Conservation (phyloP, 2,329 filamentous ascomycete species). For the Leptosphaerulina australis region DNA sequence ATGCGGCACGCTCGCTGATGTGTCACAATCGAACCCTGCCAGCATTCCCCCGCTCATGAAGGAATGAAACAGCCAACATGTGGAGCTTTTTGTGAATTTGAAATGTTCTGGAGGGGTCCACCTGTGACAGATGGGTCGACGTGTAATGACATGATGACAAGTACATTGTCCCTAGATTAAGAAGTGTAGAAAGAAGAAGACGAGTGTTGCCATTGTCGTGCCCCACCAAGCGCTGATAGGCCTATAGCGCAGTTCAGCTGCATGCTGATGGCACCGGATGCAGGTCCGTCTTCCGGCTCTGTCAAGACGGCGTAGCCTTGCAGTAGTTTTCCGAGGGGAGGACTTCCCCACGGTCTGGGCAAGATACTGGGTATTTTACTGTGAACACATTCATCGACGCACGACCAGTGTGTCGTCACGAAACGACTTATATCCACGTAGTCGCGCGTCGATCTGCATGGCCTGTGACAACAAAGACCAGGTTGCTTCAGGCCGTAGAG, state of each 20-base stretch:
- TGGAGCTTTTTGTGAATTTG: conserved; percentile 14
- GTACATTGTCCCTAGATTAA: not conserved
- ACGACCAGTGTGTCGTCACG: conserved; percentile 18
- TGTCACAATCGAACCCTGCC: conserved; percentile 12
- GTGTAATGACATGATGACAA: conserved; percentile 13
- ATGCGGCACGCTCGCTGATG: conserved; percentile 6
- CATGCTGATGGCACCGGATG: conserved; percentile 14
- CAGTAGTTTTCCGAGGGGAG: conserved; percentile 13
- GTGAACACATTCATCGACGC: conserved; percentile 12
- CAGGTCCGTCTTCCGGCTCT: conserved; percentile 17
- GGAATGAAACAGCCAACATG: conserved; percentile 15
- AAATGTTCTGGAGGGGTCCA: conserved; percentile 12
- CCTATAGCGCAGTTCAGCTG: conserved; percentile 2
- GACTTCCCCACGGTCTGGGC: conserved; percentile 13
- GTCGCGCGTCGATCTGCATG: conserved; percentile 13
- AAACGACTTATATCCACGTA: conserved; percentile 1
- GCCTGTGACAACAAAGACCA: conserved; percentile 13
- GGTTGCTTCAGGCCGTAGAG: conserved; percentile 11
- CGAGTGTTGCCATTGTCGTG: conserved; percentile 10
- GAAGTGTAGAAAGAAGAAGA: not conserved
- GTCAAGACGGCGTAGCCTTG: conserved; percentile 17
- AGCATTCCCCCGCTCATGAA: conserved; percentile 14
- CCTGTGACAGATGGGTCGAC: conserved; percentile 5
- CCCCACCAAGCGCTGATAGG: conserved; percentile 8
- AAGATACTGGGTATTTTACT: conserved; percentile 4